These are phyloP conservation scores for Asterophora lycoperdoides DNA, from an alignment of 768 basidiomycete genomes.

Conservation along the genomic window DNA sequence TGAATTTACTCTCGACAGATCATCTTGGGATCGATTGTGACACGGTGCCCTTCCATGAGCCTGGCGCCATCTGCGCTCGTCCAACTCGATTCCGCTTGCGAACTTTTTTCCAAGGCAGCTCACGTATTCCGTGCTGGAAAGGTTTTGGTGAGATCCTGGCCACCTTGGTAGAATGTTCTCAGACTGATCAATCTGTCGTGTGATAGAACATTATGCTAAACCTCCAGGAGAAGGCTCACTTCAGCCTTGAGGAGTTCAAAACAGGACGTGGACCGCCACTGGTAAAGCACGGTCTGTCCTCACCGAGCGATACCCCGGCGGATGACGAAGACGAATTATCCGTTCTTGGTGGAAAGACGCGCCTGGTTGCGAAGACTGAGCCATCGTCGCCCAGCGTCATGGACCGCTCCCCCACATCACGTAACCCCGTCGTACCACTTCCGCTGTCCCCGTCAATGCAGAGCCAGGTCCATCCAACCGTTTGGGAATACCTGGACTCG, in stretches of 20 bases:
- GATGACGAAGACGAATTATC: constrained; percentile 62
- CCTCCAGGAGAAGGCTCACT: constrained; percentile 62
- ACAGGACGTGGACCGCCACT: constrained; percentile 49
- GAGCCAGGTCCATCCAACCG: constrained; percentile 53
- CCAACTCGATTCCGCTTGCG: constrained; percentile 72
- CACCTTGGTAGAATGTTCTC: not conserved
- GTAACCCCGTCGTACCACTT: constrained; percentile 68
- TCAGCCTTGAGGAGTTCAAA: constrained; percentile 58
- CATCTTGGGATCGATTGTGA: constrained; percentile 70
- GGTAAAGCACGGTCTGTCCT: constrained; percentile 31
- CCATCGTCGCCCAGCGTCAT: constrained; percentile 49
- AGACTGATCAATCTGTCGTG: not conserved
- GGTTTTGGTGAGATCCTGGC: constrained; percentile 47
- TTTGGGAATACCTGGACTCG: constrained; percentile 65
- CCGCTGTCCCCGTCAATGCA: constrained; percentile 51
- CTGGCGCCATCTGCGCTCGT: constrained; percentile 69
- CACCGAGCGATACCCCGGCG: constrained; percentile 32
- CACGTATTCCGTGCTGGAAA: constrained; percentile 59
- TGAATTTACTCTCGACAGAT: constrained; percentile 39
- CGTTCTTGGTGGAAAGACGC: constrained; percentile 61
- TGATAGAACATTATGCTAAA: constrained; percentile 58
- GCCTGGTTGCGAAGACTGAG: constrained; percentile 60
- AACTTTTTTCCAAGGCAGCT: constrained; percentile 68
- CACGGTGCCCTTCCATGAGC: constrained; percentile 75
- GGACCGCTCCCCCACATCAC: constrained; percentile 67